These are phyloP conservation scores for Kwoniella dejecticola DNA, from an alignment of 768 basidiomycete genomes.

Conservation along the genomic window DNA sequence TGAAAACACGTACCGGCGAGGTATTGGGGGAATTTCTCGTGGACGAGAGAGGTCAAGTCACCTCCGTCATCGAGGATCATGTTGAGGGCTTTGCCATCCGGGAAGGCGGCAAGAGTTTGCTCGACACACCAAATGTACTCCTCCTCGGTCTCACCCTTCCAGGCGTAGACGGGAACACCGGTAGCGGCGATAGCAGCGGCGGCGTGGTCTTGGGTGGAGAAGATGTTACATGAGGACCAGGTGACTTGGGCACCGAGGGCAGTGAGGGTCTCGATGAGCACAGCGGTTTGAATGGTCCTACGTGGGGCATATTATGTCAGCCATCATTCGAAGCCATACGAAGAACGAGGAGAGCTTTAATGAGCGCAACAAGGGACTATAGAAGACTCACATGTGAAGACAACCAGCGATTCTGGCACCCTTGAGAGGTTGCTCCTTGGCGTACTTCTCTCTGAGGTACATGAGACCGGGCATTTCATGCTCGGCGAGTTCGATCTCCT, in stretches of 20 bases:
- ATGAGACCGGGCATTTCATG: constrained; percentile 71
- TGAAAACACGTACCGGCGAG: constrained; percentile 63
- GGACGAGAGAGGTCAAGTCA: constrained; percentile 90
- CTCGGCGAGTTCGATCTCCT: constrained; percentile 99
- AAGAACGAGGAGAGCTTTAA: not conserved
- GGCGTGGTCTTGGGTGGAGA: constrained; percentile 99
- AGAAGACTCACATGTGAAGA: constrained; percentile 78
- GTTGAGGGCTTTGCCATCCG: constrained; percentile 80
- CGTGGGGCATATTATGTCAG: constrained; percentile 24
- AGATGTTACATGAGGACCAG: constrained; percentile 99
- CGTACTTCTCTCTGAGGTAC: constrained; percentile 87
- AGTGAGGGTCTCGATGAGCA: constrained; percentile 96
- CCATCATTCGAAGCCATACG: not conserved
- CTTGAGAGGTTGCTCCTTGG: constrained; percentile 76
- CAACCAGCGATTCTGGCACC: constrained; percentile 97
- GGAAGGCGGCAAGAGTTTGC: constrained; percentile 87
- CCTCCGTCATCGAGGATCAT: constrained; percentile 99
- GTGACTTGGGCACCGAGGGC: constrained; percentile 95
- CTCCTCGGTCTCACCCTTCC: constrained; percentile 99
- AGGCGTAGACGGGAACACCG: constrained; percentile 96
- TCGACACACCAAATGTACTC: constrained; percentile 99
- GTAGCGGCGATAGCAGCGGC: constrained; percentile 98
- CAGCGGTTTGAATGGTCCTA: constrained; percentile 98
- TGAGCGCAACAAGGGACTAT: not conserved
- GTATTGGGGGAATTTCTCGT: constrained; percentile 93